Evolutionary conservation across 345 rosid species (phyloP), one percentile per base, ranked within the genome.

Genomic region (Ceriops decandra): DNA sequence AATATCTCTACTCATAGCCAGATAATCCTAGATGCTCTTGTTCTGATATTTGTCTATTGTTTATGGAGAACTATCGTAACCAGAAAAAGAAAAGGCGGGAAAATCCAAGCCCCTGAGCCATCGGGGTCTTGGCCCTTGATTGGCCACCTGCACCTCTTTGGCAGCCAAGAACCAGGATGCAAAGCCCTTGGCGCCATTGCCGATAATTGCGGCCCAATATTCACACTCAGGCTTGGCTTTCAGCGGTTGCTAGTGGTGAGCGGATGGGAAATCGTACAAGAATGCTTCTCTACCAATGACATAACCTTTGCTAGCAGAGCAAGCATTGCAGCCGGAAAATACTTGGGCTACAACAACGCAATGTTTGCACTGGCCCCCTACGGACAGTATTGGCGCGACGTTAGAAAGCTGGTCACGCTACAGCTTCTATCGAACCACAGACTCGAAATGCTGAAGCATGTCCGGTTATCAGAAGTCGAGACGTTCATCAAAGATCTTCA

Each of bases 351-450:
- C 63, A 76, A 84, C 68, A 76, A 80, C 64, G 91, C 93, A 7
- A 5, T 61, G 6, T 70, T 90, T 2, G 72, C 83, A 5, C 27
- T 90, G 10, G 84, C 82, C 11, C 88, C 89, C 0, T 88, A 90
- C 24, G 93, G 93, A 19, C 72, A 76, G 21, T 86, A 87, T 33
- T 90, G 93, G 93, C 87, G 91, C 5, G 81, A 82, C 53, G 60
- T 90, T 35, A 83, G 96, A 36, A 87, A 85, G 71, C 66, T 88
- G n/a, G 65, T 78, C 60, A 83, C 83, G 36, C 68, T 82, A 20
- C 79, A 90, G 73, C 86, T 88, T 54, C 78, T 90, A 36, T 86
- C 93, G 0, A 75, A 53, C 42, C 82, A 78, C 59, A 74, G 91
- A 24, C 70, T 86, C 5, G 85, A 79, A 51, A 31, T 46, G 70